Evolutionary conservation across 129 eudicot genomes (phyloP).

Genomic region (Sambucus nigra): DNA sequence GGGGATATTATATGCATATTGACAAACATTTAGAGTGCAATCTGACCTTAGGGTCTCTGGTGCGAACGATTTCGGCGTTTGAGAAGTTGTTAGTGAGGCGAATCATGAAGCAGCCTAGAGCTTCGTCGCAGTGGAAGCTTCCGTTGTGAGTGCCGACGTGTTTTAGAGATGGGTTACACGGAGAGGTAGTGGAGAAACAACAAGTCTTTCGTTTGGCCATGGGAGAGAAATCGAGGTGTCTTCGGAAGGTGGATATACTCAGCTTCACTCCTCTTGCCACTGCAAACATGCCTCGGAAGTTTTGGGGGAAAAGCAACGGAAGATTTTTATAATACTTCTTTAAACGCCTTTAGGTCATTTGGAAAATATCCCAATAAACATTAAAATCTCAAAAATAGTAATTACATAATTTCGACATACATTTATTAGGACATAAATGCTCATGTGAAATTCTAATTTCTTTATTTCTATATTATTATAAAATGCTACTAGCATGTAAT

Average conservation of each 20-base stretch:
- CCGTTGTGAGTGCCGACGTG: conserved; percentile 91
- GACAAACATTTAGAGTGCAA: background rate
- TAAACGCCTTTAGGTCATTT: no score
- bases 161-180: conserved; percentile 26
- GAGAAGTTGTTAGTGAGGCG: conserved; percentile 53
- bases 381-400: no score
- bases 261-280: conserved; percentile 6
- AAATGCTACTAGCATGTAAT: no score
- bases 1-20: background rate
- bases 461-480: no score
- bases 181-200: conserved; percentile 17
- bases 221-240: conserved; percentile 8
- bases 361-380: no score
- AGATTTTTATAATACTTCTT: no score
- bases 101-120: conserved; percentile 91
- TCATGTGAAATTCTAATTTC: no score
- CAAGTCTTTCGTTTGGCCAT: conserved; percentile 21
- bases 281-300: conserved; percentile 2
- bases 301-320: no score
- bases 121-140: conserved; percentile 97
- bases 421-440: no score
- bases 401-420: no score
- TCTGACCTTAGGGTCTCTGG: conserved; percentile 60
- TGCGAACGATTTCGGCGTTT: conserved; percentile 57
- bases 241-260: conserved; percentile 8